Conservation (phyloP, 192 early-diverging fungal genomes). For the Dissophora globulifera region DNA sequence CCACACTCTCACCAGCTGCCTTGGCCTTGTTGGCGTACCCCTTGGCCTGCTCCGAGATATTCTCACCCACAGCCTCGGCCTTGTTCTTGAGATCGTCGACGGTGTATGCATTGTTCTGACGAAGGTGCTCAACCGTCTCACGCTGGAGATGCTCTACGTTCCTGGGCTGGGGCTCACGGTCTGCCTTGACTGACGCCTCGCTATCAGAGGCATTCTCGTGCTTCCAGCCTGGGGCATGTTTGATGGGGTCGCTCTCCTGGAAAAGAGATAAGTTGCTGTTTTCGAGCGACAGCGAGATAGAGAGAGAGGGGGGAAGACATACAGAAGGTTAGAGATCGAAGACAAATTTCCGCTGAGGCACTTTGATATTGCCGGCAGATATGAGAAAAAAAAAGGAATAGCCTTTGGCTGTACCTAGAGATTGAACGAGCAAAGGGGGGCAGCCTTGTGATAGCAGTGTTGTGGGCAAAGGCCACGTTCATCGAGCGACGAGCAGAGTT, state of each 20-base stretch:
- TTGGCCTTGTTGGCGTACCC: conserved; percentile 17
- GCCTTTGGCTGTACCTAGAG: conserved; percentile 26
- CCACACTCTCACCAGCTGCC: background rate
- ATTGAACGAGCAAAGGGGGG: conserved; percentile 16
- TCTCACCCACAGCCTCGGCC: background rate
- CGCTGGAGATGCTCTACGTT: conserved; percentile 20
- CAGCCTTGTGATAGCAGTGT: conserved; percentile 7
- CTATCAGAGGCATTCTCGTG: conserved; percentile 31
- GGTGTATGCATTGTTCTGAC: background rate
- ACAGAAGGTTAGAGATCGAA: background rate
- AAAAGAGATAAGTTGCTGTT: background rate
- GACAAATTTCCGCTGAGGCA: too few species aligned
- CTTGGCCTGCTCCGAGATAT: conserved; percentile 1
- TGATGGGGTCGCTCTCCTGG: conserved; percentile 12
- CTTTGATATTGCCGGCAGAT: background rate
- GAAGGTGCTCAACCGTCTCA: conserved; percentile 22
- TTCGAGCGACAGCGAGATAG: background rate
- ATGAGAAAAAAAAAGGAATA: background rate
- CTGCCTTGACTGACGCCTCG: conserved; percentile 34
- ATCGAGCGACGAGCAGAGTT: conserved; percentile 23
- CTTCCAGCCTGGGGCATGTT: conserved; percentile 45
- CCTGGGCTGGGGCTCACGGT: conserved; percentile 21
- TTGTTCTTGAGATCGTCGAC: conserved; percentile 13
- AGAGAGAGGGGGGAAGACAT: background rate
- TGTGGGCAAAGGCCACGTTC: conserved; percentile 3